Evolutionary conservation across 306 rosid genomes (phyloP), one percentile per base, ranked within the genome.

Genomic region (Sphenostylis stenocarpa): DNA sequence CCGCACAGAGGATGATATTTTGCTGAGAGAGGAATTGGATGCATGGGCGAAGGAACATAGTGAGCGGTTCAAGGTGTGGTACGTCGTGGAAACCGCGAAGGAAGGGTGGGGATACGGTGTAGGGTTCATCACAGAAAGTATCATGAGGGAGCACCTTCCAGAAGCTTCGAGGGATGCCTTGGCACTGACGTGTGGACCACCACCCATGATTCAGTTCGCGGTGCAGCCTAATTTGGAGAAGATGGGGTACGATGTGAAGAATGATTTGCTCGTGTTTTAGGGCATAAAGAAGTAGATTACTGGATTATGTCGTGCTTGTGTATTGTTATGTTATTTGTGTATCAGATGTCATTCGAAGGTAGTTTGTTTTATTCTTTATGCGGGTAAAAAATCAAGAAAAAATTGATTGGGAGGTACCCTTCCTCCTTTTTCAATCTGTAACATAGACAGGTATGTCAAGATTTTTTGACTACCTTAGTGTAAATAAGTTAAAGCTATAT

Each of bases 131-230:
- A 87, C 90, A 0, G 97, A 92, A 68, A 52, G 15, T 84, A 63
- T 94, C 49, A 28, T 92, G 84, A 84, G 90, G 85, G 89, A 85
- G 82, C 97, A 94, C 38, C 44, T 87, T 53, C 97, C 95, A 0
- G 67, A 75, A 53, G 90, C 88, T 2, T 83, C 90, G 0, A 81
- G 67, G 3, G 88, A 77, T 28, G 75, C 87, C 12, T 73, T 94
- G 84, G 98, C 98, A 0, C 70, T 94, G 74, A 80, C 86, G 0
- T 94, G 98, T 73, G 97, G 98, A 0, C 93, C 98, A 15, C 97
- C 97, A 5, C 89, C 91, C 1, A 90, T 95, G 98, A 88, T 95
- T 75, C 90, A 95, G 82, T 86, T 84, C 24, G 96, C 98, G 0
- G 97, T 92, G 49, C 85, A 84, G 76, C 92, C 97, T 0, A 89